A percentile compares a stretch with the other conserved stretches of the same genome.
These are phyloP conservation scores for Hypoxylon sp. DNA, from an alignment of 2,329 filamentous ascomycete species.

Conservation along the genomic window DNA sequence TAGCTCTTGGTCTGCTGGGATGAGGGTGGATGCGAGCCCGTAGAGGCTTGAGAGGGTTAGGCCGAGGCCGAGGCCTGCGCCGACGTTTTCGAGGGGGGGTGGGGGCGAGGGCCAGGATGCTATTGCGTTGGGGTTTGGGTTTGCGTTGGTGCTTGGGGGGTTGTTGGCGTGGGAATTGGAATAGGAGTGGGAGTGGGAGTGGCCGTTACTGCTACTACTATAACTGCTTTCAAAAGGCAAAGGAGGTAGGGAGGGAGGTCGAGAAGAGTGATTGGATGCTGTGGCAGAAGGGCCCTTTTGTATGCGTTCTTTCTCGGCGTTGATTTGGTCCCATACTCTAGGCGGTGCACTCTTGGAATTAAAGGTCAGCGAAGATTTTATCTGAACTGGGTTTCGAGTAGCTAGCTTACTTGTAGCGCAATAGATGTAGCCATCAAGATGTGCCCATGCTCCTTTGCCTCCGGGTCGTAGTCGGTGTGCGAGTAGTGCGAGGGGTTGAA, in stretches of 20 bases:
- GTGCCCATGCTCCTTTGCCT: constrained; percentile 49
- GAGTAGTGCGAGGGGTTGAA: constrained; percentile 61
- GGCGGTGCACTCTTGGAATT: constrained; percentile 35
- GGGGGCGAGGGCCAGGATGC: constrained; percentile 41
- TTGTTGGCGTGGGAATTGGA: constrained; percentile 4
- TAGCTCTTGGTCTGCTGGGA: constrained; percentile 61
- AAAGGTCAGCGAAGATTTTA: neutral
- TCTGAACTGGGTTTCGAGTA: neutral
- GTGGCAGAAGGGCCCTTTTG: neutral
- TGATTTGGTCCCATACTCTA: constrained; percentile 38
- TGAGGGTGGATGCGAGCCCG: constrained; percentile 63
- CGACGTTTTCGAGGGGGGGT: constrained; percentile 35
- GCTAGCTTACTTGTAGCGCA: constrained; percentile 44
- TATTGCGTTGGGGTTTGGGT: constrained; percentile 11
- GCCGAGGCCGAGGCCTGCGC: constrained; percentile 36
- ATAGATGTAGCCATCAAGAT: constrained; percentile 51
- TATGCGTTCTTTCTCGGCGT: constrained; percentile 25
- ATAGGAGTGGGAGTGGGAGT: constrained; percentile 3
- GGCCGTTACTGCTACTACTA: neutral
- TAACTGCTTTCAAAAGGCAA: neutral
- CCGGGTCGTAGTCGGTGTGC: constrained; percentile 53
- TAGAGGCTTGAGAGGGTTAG: constrained; percentile 62
- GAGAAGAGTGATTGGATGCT: neutral
- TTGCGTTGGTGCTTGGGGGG: constrained; percentile 8
- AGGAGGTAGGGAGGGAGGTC: neutral